Evolutionary conservation across 2,329 filamentous ascomycete genomes (phyloP).

Genomic region (Paraphoma chrysanthemicola): DNA sequence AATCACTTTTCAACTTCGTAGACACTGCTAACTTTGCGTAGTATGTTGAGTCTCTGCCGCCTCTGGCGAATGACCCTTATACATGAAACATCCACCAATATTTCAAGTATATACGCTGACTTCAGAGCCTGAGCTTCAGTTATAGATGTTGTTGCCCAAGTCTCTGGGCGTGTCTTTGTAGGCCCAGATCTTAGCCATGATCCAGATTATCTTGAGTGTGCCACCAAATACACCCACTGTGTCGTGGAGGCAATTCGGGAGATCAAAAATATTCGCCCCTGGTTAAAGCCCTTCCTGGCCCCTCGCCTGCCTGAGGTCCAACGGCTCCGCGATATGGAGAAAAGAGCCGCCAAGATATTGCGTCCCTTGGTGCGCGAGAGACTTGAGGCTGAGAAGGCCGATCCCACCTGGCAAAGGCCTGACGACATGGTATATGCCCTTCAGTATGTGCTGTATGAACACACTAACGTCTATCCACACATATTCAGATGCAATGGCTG

Average conservation of each 20-base stretch:
- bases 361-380: constrained; percentile 34
- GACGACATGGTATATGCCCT: constrained; percentile 44
- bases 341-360: constrained; percentile 19
- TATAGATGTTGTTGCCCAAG: constrained; percentile 42
- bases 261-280: constrained; percentile 35
- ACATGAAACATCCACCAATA: no score
- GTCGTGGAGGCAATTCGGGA: constrained; percentile 34
- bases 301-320: constrained; percentile 32
- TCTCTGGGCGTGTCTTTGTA: constrained; percentile 44
- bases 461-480: no score
- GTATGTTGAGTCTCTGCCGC: no score
- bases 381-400: constrained; percentile 25
- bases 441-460: no score
- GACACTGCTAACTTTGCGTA: no score
- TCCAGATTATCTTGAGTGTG: constrained; percentile 37
- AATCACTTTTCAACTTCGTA: no score
- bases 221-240: constrained; percentile 41
- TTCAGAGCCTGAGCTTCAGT: constrained; percentile 4
- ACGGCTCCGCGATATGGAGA: constrained; percentile 25
- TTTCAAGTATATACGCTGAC: no score
- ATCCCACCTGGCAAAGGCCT: constrained; percentile 39
- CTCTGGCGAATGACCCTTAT: no score
- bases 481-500: no score
- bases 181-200: constrained; percentile 39
- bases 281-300: constrained; percentile 31